These are phyloP conservation scores for Diaporthe citrichinensis DNA, from an alignment of 2,329 filamentous ascomycete genomes.

Conservation along the genomic window DNA sequence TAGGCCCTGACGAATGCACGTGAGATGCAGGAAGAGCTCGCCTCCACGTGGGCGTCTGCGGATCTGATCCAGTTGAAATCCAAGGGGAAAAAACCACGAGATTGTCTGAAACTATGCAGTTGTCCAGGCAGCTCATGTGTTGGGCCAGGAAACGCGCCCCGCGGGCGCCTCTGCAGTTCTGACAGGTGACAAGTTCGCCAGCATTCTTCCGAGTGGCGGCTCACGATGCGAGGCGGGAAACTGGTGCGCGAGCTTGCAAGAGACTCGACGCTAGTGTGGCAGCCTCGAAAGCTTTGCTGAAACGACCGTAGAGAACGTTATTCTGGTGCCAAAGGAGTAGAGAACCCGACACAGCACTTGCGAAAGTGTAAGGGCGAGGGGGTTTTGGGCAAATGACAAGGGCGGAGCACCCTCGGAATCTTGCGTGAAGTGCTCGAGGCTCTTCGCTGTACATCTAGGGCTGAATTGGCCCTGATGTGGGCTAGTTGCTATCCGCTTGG, in stretches of 20 bases:
- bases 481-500: neutral
- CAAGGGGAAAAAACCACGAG: neutral
- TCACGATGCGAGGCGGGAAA: neutral
- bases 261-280: conserved; percentile 20
- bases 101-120: neutral
- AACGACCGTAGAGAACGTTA: neutral
- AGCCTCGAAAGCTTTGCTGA: conserved; percentile 13
- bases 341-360: neutral
- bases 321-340: neutral
- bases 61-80: too few relatives aligned
- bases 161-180: neutral
- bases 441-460: neutral
- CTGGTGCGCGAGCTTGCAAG: neutral
- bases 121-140: neutral
- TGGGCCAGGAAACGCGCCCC: conserved; percentile 3
- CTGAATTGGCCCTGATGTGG: neutral
- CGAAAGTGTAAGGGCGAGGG: neutral
- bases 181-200: neutral
- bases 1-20: conserved; percentile 5
- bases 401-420: neutral
- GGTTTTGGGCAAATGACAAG: neutral
- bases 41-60: neutral
- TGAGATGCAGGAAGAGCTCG: neutral
- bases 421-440: neutral
- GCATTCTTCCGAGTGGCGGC: neutral